These are phyloP conservation scores for Citrullus mucosospermus DNA, from an alignment of 306 rosid species.

Conservation along the genomic window DNA sequence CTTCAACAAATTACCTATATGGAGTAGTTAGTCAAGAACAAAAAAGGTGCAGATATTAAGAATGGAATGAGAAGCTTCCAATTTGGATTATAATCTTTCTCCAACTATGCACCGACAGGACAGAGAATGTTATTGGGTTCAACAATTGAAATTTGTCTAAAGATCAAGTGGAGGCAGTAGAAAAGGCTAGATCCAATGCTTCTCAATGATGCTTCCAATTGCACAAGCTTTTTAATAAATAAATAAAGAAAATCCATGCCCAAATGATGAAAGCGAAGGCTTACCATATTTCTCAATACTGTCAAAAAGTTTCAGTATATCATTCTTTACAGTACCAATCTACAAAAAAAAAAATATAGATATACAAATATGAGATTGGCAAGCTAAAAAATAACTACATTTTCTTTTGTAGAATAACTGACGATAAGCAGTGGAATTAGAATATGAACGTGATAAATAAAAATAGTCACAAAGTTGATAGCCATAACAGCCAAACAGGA, in stretches of 20 bases:
- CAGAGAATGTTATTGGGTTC: neutral
- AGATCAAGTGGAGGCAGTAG: neutral
- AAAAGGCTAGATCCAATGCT: neutral
- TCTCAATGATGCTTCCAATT: neutral
- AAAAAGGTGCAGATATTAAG: neutral
- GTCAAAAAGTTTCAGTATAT: conserved; percentile 85
- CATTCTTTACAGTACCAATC: conserved; percentile 66
- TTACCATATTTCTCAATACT: conserved; percentile 92
- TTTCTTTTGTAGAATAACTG: neutral
- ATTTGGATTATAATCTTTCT: neutral
- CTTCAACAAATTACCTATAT: conserved; percentile 13
- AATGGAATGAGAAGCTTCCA: neutral
- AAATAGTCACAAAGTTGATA: neutral
- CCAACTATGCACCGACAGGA: neutral
- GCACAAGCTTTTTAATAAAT: neutral
- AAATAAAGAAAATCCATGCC: neutral
- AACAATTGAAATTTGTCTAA: neutral
- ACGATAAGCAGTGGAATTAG: neutral
- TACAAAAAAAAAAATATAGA: conserved; percentile 28
- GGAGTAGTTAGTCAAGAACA: neutral
- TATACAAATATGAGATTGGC: conserved; percentile 14
- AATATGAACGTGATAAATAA: neutral
- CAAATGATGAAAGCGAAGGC: conserved; percentile 7
- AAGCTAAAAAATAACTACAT: neutral
- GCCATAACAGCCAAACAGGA: neutral